These are phyloP conservation scores for Cyclotella sp. DNA, from an alignment of 108 stramenopile genomes.

Conservation along the genomic window DNA sequence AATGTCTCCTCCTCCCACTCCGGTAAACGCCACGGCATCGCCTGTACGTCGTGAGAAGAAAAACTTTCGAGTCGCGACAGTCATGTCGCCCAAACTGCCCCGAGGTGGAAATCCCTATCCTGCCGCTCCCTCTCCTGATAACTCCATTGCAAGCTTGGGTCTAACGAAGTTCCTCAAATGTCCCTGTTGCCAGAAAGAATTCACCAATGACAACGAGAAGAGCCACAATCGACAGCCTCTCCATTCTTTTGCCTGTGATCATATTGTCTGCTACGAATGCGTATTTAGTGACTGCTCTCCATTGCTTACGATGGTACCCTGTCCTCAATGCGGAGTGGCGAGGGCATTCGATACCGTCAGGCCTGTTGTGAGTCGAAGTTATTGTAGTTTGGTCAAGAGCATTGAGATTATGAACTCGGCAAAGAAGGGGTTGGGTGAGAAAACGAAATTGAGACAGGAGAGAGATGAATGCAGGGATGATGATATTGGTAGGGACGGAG, in stretches of 20 bases:
- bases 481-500: background rate
- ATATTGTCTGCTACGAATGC: constrained; percentile 29
- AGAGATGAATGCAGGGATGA: background rate
- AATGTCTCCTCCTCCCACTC: constrained; percentile 47
- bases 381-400: constrained; percentile 22
- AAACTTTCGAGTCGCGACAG: background rate
- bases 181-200: constrained; percentile 25
- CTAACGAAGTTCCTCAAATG: constrained; percentile 21
- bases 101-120: background rate
- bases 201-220: constrained; percentile 10
- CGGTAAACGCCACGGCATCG: background rate
- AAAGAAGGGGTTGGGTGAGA: background rate
- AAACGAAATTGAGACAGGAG: background rate
- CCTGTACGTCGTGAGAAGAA: background rate
- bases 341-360: constrained; percentile 18
- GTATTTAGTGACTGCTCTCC: constrained; percentile 4
- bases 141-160: constrained; percentile 4
- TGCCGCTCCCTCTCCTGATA: constrained; percentile 5
- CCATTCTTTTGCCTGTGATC: constrained; percentile 40
- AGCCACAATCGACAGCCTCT: constrained; percentile 14
- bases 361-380: constrained; percentile 29
- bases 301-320: background rate
- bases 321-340: constrained; percentile 28
- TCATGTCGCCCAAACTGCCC: background rate
- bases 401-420: constrained; percentile 11